Conservation (phyloP, 805 yeast genomes). For the Gaillardinia entomophila region DNA sequence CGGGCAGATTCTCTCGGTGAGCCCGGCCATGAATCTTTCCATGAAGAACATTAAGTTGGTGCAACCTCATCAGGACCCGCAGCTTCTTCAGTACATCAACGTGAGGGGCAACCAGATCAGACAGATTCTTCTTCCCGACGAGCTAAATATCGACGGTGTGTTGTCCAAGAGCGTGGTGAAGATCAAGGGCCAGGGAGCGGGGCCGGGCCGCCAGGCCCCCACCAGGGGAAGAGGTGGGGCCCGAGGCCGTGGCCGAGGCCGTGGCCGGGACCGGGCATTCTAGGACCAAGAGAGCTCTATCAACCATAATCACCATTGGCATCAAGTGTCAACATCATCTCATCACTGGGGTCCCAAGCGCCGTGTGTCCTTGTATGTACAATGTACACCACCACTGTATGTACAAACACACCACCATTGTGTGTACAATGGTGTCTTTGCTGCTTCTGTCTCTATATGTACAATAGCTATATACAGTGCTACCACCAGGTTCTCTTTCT, state of each 20-base stretch:
- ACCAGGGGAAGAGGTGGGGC: conserved; percentile 7
- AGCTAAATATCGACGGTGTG: conserved; percentile 64
- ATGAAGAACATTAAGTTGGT: conserved; percentile 77
- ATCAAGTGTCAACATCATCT: background rate
- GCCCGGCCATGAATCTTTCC: conserved; percentile 88
- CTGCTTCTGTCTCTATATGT: too few relatives aligned
- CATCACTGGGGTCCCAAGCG: background rate
- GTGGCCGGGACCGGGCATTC: conserved; percentile 13
- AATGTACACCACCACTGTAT: too few relatives aligned
- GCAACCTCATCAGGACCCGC: conserved; percentile 62
- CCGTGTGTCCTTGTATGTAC: background rate
- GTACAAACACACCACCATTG: too few relatives aligned
- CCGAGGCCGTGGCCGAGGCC: conserved; percentile 5
- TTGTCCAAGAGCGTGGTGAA: conserved; percentile 47
- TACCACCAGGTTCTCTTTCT: conserved; percentile 32
- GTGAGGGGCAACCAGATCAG: conserved; percentile 88
- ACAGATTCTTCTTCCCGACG: conserved; percentile 78
- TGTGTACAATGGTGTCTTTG: too few relatives aligned
- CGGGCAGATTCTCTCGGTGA: conserved; percentile 78
- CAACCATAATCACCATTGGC: too few relatives aligned
- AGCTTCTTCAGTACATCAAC: conserved; percentile 68
- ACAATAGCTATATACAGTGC: background rate
- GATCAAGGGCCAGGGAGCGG: conserved; percentile 39
- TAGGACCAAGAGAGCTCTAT: too few relatives aligned
- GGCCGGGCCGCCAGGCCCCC: conserved; percentile 24